Evolutionary conservation across 2,329 filamentous ascomycete genomes (phyloP).

Genomic region (Parafenestella ontariensis): DNA sequence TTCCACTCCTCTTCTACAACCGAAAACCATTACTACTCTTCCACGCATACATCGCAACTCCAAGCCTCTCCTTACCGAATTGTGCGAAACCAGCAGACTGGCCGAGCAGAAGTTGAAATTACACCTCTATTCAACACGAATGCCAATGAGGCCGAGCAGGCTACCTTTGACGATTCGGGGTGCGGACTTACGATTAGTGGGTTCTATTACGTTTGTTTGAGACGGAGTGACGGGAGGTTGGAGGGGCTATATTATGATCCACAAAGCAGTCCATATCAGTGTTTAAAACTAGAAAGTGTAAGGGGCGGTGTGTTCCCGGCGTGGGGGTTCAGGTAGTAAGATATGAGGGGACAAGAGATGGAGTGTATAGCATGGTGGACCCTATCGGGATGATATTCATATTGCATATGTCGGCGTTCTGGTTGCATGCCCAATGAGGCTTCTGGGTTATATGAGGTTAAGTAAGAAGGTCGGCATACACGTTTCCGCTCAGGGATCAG

Average conservation of each 20-base stretch:
- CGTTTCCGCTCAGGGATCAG: neutral
- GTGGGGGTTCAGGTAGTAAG: conserved; percentile 45
- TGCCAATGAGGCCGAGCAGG: conserved; percentile 27
- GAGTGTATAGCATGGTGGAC: neutral
- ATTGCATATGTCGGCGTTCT: conserved; percentile 1
- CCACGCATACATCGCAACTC: conserved; percentile 5
- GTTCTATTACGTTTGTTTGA: conserved; percentile 62
- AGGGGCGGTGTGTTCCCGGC: conserved; percentile 45
- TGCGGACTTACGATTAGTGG: conserved; percentile 61
- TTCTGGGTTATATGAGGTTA: neutral
- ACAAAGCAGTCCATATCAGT: conserved; percentile 62
- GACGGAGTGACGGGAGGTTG: conserved; percentile 54
- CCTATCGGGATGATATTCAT: neutral
- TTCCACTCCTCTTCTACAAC: conserved; percentile 7
- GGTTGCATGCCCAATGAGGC: conserved; percentile 14
- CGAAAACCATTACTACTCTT: neutral
- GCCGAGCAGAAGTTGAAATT: conserved; percentile 22
- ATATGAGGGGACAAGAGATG: conserved; percentile 22
- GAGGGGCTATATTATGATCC: conserved; percentile 64
- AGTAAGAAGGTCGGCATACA: neutral
- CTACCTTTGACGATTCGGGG: conserved; percentile 41
- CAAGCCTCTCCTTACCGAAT: conserved; percentile 23
- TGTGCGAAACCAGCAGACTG: conserved; percentile 20
- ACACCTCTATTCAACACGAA: conserved; percentile 5
- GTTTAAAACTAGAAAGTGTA: conserved; percentile 53